Evolutionary conservation across 169 alveolate species (phyloP).

Genomic region (Besnoitia besnoiti): DNA sequence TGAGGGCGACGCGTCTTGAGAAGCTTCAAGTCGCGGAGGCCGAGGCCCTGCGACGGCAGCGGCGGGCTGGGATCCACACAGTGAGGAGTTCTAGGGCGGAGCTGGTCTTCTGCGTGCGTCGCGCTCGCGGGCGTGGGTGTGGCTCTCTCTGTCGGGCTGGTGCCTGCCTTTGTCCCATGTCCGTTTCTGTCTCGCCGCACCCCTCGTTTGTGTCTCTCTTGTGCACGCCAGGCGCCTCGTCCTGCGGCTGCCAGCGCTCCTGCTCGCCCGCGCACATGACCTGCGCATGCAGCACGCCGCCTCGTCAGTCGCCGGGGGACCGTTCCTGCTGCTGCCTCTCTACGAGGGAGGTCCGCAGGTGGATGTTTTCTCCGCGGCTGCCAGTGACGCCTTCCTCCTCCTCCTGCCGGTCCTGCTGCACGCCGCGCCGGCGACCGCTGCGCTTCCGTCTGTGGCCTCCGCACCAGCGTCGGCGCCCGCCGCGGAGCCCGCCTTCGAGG

Average conservation of each 20-base stretch:
- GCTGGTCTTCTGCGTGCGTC: too few species aligned
- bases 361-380: slow-evolving; percentile 54
- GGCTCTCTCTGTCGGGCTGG: too few species aligned
- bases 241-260: not conserved
- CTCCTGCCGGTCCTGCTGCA: slow-evolving; percentile 48
- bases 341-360: slow-evolving; percentile 49
- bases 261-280: not conserved
- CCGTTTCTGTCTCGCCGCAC: too few species aligned
- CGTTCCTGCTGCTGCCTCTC: slow-evolving; percentile 44
- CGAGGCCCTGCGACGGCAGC: too few species aligned
- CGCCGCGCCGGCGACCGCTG: not conserved
- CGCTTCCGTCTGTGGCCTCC: not conserved
- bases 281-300: not conserved
- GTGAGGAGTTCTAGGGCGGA: too few species aligned
- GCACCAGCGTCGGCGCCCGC: not conserved
- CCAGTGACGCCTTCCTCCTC: slow-evolving; percentile 46
- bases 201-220: too few species aligned
- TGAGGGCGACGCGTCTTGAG: too few species aligned
- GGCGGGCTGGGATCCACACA: too few species aligned
- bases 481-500: not conserved
- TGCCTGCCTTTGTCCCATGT: too few species aligned
- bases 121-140: too few species aligned
- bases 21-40: too few species aligned
- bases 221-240: not conserved
- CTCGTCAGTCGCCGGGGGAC: not conserved